Base-by-base conservation (phyloP, 75 land plant species). In the Isoetes taiwanensis region DNA sequence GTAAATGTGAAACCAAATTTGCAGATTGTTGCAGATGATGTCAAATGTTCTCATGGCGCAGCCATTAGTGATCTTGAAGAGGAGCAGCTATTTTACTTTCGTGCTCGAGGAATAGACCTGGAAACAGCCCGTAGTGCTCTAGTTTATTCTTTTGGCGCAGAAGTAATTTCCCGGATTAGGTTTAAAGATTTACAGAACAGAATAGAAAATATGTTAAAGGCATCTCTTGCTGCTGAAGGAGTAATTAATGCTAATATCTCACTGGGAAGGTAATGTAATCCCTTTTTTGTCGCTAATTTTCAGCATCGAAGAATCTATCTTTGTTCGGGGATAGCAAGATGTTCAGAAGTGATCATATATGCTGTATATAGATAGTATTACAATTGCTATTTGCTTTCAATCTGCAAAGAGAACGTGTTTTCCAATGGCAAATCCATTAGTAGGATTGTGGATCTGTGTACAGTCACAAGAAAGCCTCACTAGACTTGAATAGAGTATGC, bases 21-120 rank as follows among this genome's bases (percentile, higher is more conserved):
- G 17, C 90, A 93, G 62, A 93, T 93, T 12, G 63, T 87, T 56
- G 98, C 98, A 17, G 84, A 93, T 61, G 96, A 93, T 70, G 98
- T 93, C 1, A 88, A 88, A 59, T 93, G 98, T 62, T 76, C 98
- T 41, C 98, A 93, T 72, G 98, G 98, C 61, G 96, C 89, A 64
- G 83, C 98, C 43, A 81, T 93, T 26, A 89, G 96, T 52, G 96
- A 93, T 59, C 68, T 93, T 27, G 96, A 93, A 62, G 81, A 84
- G 39, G 78, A 80, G 43, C 98, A 88, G 46, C 75, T 93, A 28
- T 88, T 93, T 67, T 93, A 93, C 46, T 84, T 93, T 34, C 83
- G 54, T 19, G 79, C 98, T 1, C 82, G 98, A 2, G 98, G 98
- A 3, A 61, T 93, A 8, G 84, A 93, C 46, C 26, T 54, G 20